Base-by-base conservation (phyloP, 805 yeast species). In the Candida dendrica region DNA sequence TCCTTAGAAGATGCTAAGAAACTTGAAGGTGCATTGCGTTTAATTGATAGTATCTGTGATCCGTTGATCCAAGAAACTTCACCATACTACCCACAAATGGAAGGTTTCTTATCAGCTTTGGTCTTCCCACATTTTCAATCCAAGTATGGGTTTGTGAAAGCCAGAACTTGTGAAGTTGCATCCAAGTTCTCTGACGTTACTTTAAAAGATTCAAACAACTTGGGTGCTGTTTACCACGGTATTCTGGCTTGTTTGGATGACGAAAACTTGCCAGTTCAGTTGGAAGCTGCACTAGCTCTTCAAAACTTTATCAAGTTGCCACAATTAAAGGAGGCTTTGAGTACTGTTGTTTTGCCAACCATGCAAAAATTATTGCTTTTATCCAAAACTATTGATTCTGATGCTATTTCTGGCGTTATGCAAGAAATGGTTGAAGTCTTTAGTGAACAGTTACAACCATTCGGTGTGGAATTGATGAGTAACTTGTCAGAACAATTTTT, bases 371-470 rank as follows among this genome's bases (percentile, higher is more conserved):
- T 93, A 43, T 68, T 91, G 49, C 75, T 73, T 9, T 64, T 91
- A 37, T 81, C 95, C 4, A 82, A 86, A 55, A 80, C 81, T 44
- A 78, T 90, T 49, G 98, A 91, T 54, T 79, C 84, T 44, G 98
- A 93, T 56, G 76, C 89, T 2, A 74, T 93, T 24, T 79, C 95
- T 18, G 84, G 83, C 19, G 96, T 91, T 6, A 88, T 91, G 83
- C 98, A 91, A 68, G 96, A 90, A 53, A 83, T 93, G 58, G 97
- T 91, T 26, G 96, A 90, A 56, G 78, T 76, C 44, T 93, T 84
- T 62, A 74, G 95, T 5, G 85, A 81, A 49, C 95, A 91, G 61
- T 70, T 91, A 51, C 93, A 89, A 46, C 98, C 98, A 15, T 91
- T 86, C 60, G 91, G 95, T 32, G 69, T 78, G n/a, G 82, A 83